These are phyloP conservation scores for Mortierella antarctica DNA, from an alignment of 192 early-diverging fungal species.

Conservation along the genomic window DNA sequence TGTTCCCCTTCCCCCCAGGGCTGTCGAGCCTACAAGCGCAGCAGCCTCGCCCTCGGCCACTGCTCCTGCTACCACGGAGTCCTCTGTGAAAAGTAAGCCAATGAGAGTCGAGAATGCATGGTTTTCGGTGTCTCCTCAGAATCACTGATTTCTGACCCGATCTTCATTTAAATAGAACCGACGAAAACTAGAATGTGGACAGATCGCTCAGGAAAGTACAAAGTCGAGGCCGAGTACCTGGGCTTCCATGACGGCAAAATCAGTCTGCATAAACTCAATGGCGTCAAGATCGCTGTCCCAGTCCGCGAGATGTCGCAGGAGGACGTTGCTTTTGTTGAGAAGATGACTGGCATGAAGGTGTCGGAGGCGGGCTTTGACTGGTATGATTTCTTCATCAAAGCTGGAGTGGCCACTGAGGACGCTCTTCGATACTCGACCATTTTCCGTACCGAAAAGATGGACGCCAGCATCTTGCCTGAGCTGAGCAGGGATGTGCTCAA, in stretches of 20 bases:
- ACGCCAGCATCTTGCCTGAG: constrained; percentile 79
- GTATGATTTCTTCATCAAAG: constrained; percentile 91
- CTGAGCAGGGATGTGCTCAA: constrained; percentile 81
- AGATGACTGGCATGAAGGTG: constrained; percentile 59
- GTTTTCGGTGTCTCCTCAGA: not conserved
- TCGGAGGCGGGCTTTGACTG: constrained; percentile 83
- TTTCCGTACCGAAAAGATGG: constrained; percentile 90
- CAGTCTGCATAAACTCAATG: constrained; percentile 94
- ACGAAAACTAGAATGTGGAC: constrained; percentile 90
- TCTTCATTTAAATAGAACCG: constrained; percentile 56
- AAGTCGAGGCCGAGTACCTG: constrained; percentile 91
- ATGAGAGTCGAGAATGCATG: not conserved
- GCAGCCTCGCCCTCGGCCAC: constrained; percentile 4
- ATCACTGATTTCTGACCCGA: not conserved
- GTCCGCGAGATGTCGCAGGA: constrained; percentile 85
- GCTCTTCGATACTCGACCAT: constrained; percentile 83
- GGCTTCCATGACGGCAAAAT: constrained; percentile 84
- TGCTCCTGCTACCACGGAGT: not conserved
- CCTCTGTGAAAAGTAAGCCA: constrained; percentile 29
- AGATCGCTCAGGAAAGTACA: constrained; percentile 91
- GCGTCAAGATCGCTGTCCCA: constrained; percentile 93
- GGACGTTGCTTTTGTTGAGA: constrained; percentile 64
- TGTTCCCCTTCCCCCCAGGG: not conserved
- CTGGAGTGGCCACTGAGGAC: constrained; percentile 77
- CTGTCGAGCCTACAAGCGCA: no score